phyloP scores from a whole-genome alignment of 164 flowering plant species.

The Annona cherimola region DNA sequence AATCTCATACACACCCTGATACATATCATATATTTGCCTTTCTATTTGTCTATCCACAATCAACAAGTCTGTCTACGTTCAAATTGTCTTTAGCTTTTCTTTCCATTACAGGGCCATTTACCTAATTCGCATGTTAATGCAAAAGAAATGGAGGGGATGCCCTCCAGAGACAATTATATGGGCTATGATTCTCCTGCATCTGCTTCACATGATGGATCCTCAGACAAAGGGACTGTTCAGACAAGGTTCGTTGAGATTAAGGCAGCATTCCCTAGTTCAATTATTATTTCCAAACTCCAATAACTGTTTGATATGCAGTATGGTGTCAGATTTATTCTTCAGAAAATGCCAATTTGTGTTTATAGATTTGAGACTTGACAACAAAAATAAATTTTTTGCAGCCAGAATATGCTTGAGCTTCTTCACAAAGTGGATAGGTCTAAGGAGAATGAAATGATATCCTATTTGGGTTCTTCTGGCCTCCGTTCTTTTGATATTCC shows the following conservation, averaged over 20 bases:
- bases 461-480: constrained; percentile 38
- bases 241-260: constrained; percentile 35
- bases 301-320: neutral
- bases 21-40: too few species aligned
- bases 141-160: constrained; percentile 28
- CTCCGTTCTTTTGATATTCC: constrained; percentile 30
- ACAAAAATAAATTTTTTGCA: constrained; percentile 19
- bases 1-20: too few species aligned
- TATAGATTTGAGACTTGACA: neutral
- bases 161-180: constrained; percentile 27
- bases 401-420: constrained; percentile 91
- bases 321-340: neutral
- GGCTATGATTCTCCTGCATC: constrained; percentile 26
- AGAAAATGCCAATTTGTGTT: neutral
- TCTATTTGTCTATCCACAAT: too few species aligned
- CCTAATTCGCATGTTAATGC: constrained; percentile 36
- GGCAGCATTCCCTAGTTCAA: neutral
- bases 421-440: constrained; percentile 81
- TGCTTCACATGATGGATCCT: constrained; percentile 34
- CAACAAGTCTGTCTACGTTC: neutral
- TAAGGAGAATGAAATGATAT: constrained; percentile 28
- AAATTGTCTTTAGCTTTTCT: constrained; percentile 7
- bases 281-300: too few species aligned
- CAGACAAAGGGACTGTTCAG: constrained; percentile 28
- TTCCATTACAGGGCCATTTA: constrained; percentile 26